These are phyloP conservation scores for grape (Vitis vinifera) DNA, from an alignment of 164 flowering plant genomes.

Conservation along the genomic window ASM3070453v1 NC_081821.1:1320001-1320500, in stretches of 20 bases:
- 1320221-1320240: conserved; percentile 65
- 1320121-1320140: too few relatives aligned
- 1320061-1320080: too few relatives aligned
- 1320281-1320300: conserved; percentile 40
- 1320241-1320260: conserved; percentile 40
- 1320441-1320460: too few relatives aligned
- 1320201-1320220: conserved; percentile 63
- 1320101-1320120: too few relatives aligned
- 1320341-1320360: conserved; percentile 15
- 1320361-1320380: not conserved
- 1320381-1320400: too few relatives aligned
- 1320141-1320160: conserved; percentile 4
- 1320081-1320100: too few relatives aligned
- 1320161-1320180: conserved; percentile 76
- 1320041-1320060: too few relatives aligned
- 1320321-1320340: conserved; percentile 42
- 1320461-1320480: too few relatives aligned
- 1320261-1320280: conserved; percentile 57
- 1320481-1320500: too few relatives aligned
- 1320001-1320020: not conserved
- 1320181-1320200: conserved; percentile 52
- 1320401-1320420: too few relatives aligned
- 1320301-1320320: conserved; percentile 35
- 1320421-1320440: too few relatives aligned
- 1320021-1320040: conserved; percentile 5